A percentile compares a stretch with the other conserved stretches of the same genome.
phyloP scores from a whole-genome alignment of 768 basidiomycete genomes.

The Termitomyces sp. region DNA sequence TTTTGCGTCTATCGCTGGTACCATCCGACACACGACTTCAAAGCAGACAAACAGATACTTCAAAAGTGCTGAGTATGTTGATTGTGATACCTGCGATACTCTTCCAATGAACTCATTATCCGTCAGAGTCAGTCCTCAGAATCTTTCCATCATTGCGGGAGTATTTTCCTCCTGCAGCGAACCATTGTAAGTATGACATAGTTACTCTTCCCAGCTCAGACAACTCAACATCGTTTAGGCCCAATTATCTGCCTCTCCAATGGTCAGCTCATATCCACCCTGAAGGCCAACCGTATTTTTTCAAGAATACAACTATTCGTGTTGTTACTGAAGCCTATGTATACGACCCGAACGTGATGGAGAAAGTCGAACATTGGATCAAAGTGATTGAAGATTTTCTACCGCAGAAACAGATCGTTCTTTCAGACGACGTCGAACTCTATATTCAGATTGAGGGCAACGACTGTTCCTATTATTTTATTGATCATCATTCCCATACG shows the following conservation, averaged over 20 bases:
- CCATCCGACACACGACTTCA: slow-evolving; percentile 28
- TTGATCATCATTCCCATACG: slow-evolving; percentile 44
- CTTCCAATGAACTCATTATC: neutral
- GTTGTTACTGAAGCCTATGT: slow-evolving; percentile 59
- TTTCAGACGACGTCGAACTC: slow-evolving; percentile 46
- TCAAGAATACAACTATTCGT: slow-evolving; percentile 29
- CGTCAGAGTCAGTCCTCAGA: slow-evolving; percentile 17
- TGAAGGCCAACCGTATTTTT: slow-evolving; percentile 60
- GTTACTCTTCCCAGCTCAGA: neutral
- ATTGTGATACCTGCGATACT: neutral
- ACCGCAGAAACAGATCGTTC: slow-evolving; percentile 26
- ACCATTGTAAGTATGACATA: slow-evolving; percentile 18
- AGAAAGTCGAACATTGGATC: slow-evolving; percentile 38
- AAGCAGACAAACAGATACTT: slow-evolving; percentile 28
- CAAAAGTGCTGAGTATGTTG: slow-evolving; percentile 19
- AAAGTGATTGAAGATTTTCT: slow-evolving; percentile 32
- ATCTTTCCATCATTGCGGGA: slow-evolving; percentile 21
- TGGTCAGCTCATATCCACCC: slow-evolving; percentile 56
- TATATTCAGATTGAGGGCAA: slow-evolving; percentile 46
- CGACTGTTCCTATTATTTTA: slow-evolving; percentile 57
- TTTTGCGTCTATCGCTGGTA: slow-evolving; percentile 8
- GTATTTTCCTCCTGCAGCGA: slow-evolving; percentile 19
- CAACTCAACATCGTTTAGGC: slow-evolving; percentile 22
- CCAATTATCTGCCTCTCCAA: slow-evolving; percentile 41
- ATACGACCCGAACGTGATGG: slow-evolving; percentile 33